Percentiles rank a stretch among this genome's conserved stretches.
phyloP scores from a whole-genome alignment of 305 asterid genomes.

The Withania somnifera region DNA sequence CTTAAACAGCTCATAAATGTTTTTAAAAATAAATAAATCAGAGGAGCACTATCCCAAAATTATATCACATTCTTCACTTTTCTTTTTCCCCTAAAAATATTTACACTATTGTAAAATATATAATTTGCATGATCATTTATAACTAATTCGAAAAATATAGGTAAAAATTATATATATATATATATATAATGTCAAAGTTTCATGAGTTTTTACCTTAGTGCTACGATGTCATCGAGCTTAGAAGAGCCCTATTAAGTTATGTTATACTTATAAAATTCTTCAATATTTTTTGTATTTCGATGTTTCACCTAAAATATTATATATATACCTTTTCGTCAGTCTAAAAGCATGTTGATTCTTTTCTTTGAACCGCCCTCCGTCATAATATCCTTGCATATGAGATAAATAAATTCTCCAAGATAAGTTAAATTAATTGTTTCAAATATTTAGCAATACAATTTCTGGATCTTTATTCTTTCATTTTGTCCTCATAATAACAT shows the following conservation, averaged over 20 bases:
- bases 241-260: no score
- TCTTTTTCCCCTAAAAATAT: not conserved
- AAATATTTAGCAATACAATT: not conserved
- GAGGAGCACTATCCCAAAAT: not conserved
- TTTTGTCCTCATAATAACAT: constrained; percentile 1
- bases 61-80: not conserved
- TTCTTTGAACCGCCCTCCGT: no score
- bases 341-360: no score
- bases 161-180: no score
- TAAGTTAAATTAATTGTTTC: not conserved
- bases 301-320: no score
- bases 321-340: no score
- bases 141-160: not conserved
- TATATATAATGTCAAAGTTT: no score
- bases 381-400: not conserved
- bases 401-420: not conserved
- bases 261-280: no score
- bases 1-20: constrained; percentile 21
- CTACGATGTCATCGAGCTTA: no score
- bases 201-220: no score
- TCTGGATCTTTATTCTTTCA: constrained; percentile 1
- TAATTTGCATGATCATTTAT: not conserved
- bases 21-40: not conserved
- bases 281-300: no score
- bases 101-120: rapidly evolving